A percentile compares a stretch with the other conserved stretches of the same genome.
Conservation (phyloP, 202 grass and related monocot genomes). For the Musa balbisiana region DNA sequence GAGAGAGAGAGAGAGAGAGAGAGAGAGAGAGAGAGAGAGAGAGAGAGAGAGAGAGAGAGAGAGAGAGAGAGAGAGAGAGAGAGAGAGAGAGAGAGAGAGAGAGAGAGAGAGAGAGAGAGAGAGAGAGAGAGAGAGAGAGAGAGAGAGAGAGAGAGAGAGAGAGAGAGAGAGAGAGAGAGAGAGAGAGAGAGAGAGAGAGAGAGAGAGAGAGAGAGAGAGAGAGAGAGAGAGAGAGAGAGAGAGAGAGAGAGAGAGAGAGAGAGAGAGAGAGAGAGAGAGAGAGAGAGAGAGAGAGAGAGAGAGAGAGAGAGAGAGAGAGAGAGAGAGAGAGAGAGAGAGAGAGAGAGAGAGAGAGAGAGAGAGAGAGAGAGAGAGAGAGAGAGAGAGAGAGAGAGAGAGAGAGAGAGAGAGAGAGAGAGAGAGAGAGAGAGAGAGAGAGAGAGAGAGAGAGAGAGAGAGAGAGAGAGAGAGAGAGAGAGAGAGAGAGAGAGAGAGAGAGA, state of each 20-base stretch:
- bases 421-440: too few species aligned
- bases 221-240: too few species aligned
- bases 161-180: not conserved
- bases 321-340: too few species aligned
- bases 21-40: not conserved
- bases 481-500: not conserved
- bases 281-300: too few species aligned
- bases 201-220: not conserved
- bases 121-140: too few species aligned
- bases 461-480: too few species aligned
- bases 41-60: too few species aligned
- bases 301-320: not conserved
- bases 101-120: not conserved
- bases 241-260: not conserved
- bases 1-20: not conserved
- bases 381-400: too few species aligned
- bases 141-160: not conserved
- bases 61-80: not conserved
- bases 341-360: not conserved
- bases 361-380: not conserved
- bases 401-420: not conserved
- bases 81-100: too few species aligned
- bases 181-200: too few species aligned
- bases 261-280: not conserved
- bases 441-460: not conserved